Conservation (phyloP, 1,139 yeast genomes). For the Yamadazyma aaseri region DNA sequence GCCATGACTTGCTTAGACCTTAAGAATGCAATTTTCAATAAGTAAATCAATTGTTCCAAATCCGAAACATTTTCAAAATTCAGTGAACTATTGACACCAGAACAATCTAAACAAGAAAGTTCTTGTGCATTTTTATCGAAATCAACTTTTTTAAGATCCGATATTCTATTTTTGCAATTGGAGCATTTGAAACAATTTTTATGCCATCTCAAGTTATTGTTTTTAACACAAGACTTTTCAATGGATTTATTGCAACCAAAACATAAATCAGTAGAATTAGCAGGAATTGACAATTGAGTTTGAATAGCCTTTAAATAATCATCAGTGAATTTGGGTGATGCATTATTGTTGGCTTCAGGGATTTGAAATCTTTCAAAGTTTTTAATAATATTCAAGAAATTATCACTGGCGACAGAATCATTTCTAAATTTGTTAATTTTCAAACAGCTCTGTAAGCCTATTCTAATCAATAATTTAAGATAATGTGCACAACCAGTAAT, state of each 20-base stretch:
- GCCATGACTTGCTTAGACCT: conserved; percentile 72
- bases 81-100: conserved; percentile 36
- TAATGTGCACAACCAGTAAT: conserved; percentile 95
- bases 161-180: conserved; percentile 39
- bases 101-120: conserved; percentile 60
- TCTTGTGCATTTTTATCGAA: conserved; percentile 21
- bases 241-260: conserved; percentile 68
- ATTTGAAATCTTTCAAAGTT: conserved; percentile 20
- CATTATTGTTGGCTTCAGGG: conserved; percentile 18
- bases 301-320: conserved; percentile 27
- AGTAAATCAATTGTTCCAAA: conserved; percentile 68
- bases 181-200: conserved; percentile 66
- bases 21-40: conserved; percentile 79
- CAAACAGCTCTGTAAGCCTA: conserved; percentile 75
- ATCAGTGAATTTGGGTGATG: conserved; percentile 18
- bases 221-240: conserved; percentile 74
- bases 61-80: conserved; percentile 70
- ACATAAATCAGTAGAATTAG: conserved; percentile 79
- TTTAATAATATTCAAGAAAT: conserved; percentile 49
- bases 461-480: conserved; percentile 77
- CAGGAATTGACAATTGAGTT: conserved; percentile 42
- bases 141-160: conserved; percentile 33
- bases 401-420: conserved; percentile 61
- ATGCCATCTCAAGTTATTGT: conserved; percentile 81
- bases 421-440: conserved; percentile 60